Conservation (phyloP, 148 eudicot genomes). For the Rhododendron griersonianum region DNA sequence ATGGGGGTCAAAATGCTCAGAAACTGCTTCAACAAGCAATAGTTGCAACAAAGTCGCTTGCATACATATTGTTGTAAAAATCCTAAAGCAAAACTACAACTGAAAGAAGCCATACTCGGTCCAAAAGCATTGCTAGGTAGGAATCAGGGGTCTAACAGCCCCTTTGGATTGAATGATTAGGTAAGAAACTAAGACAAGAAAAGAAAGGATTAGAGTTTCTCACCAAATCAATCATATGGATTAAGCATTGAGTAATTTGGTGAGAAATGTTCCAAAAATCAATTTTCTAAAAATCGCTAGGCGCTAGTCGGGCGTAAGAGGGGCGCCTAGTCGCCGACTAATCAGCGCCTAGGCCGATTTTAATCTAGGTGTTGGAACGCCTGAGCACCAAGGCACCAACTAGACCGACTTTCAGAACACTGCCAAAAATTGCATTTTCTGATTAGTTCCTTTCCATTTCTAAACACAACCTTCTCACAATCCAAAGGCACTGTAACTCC, state of each 20-base stretch:
- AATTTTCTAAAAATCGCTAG: no score
- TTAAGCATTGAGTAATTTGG: background rate
- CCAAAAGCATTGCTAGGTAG: background rate
- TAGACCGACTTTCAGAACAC: background rate
- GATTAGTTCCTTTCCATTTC: background rate
- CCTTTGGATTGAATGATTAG: background rate
- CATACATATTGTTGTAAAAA: background rate
- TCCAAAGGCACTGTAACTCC: background rate
- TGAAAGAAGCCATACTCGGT: background rate
- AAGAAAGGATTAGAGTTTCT: background rate
- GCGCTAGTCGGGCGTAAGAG: no score
- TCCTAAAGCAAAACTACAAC: background rate
- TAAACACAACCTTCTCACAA: background rate
- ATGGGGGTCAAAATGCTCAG: background rate
- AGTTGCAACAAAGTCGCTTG: background rate
- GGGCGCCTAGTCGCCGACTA: background rate
- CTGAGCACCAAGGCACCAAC: background rate
- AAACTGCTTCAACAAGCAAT: background rate
- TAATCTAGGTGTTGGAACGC: background rate
- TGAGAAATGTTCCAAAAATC: background rate
- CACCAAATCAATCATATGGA: background rate
- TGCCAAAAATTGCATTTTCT: background rate
- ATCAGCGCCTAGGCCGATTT: background rate
- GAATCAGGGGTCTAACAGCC: background rate
- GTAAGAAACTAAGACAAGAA: background rate